phyloP scores from a whole-genome alignment of 352 stramenopile species.

The Thalassiosira hispida region DNA sequence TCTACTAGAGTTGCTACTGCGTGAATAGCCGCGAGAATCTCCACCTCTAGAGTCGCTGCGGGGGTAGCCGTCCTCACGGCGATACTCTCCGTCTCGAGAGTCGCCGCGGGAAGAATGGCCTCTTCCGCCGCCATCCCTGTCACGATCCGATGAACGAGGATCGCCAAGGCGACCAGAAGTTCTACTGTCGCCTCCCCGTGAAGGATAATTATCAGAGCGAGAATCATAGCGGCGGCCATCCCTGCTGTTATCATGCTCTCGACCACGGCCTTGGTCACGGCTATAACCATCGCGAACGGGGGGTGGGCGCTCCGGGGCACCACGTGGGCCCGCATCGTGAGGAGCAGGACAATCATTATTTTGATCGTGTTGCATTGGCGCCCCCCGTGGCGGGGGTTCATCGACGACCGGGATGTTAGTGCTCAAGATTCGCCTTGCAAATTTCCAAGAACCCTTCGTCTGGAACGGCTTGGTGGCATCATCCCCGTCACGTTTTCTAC shows the following conservation, averaged over 20 bases:
- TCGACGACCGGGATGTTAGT: conserved; percentile 7
- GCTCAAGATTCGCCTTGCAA: conserved; percentile 19
- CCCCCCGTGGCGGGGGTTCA: not conserved
- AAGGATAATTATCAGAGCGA: conserved; percentile 12
- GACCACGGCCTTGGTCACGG: not conserved
- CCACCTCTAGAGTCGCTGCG: too few relatives aligned
- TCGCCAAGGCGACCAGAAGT: conserved; percentile 15
- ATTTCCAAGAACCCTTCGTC: conserved; percentile 26
- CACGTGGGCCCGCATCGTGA: not conserved
- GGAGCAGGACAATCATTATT: not conserved
- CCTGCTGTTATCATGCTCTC: not conserved
- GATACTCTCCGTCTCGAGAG: not conserved
- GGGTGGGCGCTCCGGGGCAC: not conserved
- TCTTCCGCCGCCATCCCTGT: not conserved
- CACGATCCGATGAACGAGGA: conserved; percentile 20
- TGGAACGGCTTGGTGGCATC: conserved; percentile 1
- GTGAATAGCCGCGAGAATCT: not conserved
- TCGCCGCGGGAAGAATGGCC: too few relatives aligned
- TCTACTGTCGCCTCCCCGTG: not conserved
- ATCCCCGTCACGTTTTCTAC: conserved; percentile 15
- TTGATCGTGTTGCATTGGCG: not conserved
- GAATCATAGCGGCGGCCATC: not conserved
- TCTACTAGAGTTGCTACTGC: not conserved
- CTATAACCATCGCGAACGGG: conserved; percentile 1
- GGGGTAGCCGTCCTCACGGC: too few relatives aligned